phyloP scores from a whole-genome alignment of 768 basidiomycete genomes.

The Rhizopogon salebrosus region DNA sequence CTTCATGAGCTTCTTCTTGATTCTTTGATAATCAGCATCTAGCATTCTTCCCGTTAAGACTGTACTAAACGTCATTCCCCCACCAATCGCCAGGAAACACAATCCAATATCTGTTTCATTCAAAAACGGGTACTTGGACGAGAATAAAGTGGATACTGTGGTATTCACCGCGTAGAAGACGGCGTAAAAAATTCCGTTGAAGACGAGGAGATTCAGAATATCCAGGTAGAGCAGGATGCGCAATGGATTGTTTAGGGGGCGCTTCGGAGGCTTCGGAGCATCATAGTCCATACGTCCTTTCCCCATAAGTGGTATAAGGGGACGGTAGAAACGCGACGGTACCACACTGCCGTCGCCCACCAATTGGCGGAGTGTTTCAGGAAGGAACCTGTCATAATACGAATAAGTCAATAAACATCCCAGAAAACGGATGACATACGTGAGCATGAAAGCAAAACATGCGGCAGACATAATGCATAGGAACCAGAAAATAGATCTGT shows the following conservation, averaged over 20 bases:
- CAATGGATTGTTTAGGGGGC: conserved; percentile 33
- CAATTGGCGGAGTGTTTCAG: conserved; percentile 15
- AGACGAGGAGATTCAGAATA: conserved; percentile 36
- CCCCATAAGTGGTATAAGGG: conserved; percentile 21
- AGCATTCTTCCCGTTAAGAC: conserved; percentile 55
- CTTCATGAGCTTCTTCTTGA: conserved; percentile 18
- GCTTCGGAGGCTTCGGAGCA: conserved; percentile 2
- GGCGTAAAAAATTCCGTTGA: conserved; percentile 49
- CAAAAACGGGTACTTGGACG: conserved; percentile 43
- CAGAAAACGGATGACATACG: conserved; percentile 29
- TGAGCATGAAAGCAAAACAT: conserved; percentile 42
- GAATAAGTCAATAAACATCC: conserved; percentile 12
- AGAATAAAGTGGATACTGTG: conserved; percentile 47
- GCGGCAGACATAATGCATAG: conserved; percentile 42
- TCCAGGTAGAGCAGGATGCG: conserved; percentile 33
- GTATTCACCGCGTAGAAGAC: conserved; percentile 45
- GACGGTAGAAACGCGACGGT: conserved; percentile 21
- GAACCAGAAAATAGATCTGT: conserved; percentile 61
- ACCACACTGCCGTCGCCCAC: conserved; percentile 26
- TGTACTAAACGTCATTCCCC: conserved; percentile 62
- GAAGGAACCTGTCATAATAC: conserved; percentile 30
- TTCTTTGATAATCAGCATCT: conserved; percentile 57
- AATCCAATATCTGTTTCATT: conserved; percentile 55
- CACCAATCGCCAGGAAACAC: conserved; percentile 73
- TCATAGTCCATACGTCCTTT: conserved; percentile 11